Base-by-base conservation (phyloP, 2,329 filamentous ascomycete species). In the Fusarium tuaranense region DNA sequence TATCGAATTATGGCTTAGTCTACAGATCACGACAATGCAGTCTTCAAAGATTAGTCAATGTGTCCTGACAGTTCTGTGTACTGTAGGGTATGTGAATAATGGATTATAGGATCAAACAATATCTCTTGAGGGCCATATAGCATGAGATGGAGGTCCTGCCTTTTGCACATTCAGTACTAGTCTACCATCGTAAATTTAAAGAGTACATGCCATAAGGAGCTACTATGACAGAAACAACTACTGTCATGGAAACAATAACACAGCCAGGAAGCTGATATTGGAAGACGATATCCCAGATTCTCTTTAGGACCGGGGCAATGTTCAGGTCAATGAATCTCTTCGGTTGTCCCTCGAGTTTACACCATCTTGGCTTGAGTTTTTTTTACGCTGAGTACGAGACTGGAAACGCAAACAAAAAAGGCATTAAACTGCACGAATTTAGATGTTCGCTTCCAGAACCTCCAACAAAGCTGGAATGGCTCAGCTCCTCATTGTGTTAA, bases 91-190 rank as follows among this genome's bases (percentile, higher is more conserved):
- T 48, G 20, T 0, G 7, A 7, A 16, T 16, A 5, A 22, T 16
- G 16, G 22, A 3, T 16, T 10, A 5, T 10, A 13, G 44, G 1
- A 46, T 46, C 7, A 2, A 1, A 4, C 13, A 2, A 4, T 22
- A 44, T 14, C 41, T 44, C 6, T 22, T 8, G 12, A 5, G 41
- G 2, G 12, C 5, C 14, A 20, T 7, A 44, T 13, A 4, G n/a
- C 12, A 0, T 13, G n/a, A 22, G 12, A 2, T 5, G 5, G n/a
- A 44, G 2, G 1, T 20, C 5, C 5, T 44, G 10, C n/a, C 18
- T 3, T 13, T 20, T 12, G n/a, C n/a, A 13, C 2, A 20, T 3
- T 41, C 18, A 41, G 14, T 25, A 4, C 20, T 16, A 5, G 7
- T 25, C 41, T 5, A 16, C 13, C 20, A 9, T 9, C 44, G 2